A percentile compares a stretch with the other conserved stretches of the same genome.
These are phyloP conservation scores for Dactylellina cionopaga DNA, from an alignment of 2,329 filamentous ascomycete species.

Conservation along the genomic window DNA sequence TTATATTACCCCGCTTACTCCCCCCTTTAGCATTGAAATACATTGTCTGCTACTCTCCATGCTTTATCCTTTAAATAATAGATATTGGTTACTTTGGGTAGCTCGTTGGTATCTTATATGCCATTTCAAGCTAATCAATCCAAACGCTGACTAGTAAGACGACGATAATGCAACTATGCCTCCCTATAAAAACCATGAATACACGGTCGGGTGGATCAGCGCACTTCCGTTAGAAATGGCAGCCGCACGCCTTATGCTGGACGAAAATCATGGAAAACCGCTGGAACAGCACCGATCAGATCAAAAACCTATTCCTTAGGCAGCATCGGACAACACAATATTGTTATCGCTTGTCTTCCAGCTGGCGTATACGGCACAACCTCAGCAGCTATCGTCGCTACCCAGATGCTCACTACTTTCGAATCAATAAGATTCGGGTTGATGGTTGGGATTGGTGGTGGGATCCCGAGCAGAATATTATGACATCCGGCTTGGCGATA, in stretches of 20 bases:
- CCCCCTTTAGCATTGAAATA: too few species aligned
- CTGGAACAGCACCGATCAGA: slow-evolving; percentile 52
- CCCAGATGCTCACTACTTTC: slow-evolving; percentile 52
- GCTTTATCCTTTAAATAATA: too few species aligned
- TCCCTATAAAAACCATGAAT: slow-evolving; percentile 53
- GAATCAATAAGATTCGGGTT: slow-evolving; percentile 51
- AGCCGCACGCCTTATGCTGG: slow-evolving; percentile 58
- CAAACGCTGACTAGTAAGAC: too few species aligned
- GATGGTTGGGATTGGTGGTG: slow-evolving; percentile 58
- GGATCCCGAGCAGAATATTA: slow-evolving; percentile 43
- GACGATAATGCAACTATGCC: too few species aligned
- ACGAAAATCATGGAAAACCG: slow-evolving; percentile 56
- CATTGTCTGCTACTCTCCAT: too few species aligned
- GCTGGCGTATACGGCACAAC: slow-evolving; percentile 53
- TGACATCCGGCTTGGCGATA: slow-evolving; percentile 57
- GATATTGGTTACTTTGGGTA: too few species aligned
- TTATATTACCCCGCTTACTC: too few species aligned
- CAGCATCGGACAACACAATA: slow-evolving; percentile 56
- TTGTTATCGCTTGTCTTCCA: slow-evolving; percentile 56
- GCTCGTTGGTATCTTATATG: too few species aligned
- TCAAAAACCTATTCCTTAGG: slow-evolving; percentile 57
- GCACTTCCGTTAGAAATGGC: slow-evolving; percentile 58
- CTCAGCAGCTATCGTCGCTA: slow-evolving; percentile 52
- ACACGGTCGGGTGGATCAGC: slow-evolving; percentile 59
- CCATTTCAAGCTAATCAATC: too few species aligned